Base-by-base conservation (phyloP, 1,139 yeast species). In the Magnusiomyces tetraspermus region DNA sequence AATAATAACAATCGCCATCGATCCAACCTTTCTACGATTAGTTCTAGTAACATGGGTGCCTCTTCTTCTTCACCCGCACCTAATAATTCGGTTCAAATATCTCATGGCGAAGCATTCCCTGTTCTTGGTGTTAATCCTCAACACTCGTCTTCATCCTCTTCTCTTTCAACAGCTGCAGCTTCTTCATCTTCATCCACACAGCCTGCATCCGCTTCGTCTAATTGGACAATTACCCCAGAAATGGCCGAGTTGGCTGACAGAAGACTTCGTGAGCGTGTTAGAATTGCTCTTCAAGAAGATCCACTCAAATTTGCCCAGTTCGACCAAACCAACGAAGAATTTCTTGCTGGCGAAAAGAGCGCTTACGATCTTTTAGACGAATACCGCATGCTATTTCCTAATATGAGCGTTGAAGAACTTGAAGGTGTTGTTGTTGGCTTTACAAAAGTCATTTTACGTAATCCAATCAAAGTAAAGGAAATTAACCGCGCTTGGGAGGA, bases 241-340 rank as follows among this genome's bases (percentile, higher is more conserved):
- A 44, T 44, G 47, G 24, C 70, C 13, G 82, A 78, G 40, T 71
- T 77, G 44, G 84, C 82, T 58, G 76, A 73, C 59, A 71, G 76
- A 64, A 75, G 96, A 58, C 74, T 89, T 44, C 94, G 85, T 58
- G 96, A 88, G 65, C 76, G 97, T 61, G 96, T 96, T 0, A 82
- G 83, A 8, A 61, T 60, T 44, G 59, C 61, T 48, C 71, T 86
- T 54, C 75, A 78, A 52, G 80, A 83, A 59, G 76, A 82, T 40
- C 68, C 69, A 4, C 66, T 68, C 11, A 72, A 73, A 37, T 73
- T 81, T 58, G 69, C 73, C 13, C 65, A 71, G 52, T 88, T 88
- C 63, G 65, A 68, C 31, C 68, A 69, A 1, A 58, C 78, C 22
- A 85, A 83, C 63, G 69, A 70, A 24, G 66, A 71, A 15, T 87